Percentiles rank a stretch among this genome's conserved stretches.
Evolutionary conservation across 2,329 filamentous ascomycete genomes (phyloP).

Genomic region (Coniochaeta sp.): DNA sequence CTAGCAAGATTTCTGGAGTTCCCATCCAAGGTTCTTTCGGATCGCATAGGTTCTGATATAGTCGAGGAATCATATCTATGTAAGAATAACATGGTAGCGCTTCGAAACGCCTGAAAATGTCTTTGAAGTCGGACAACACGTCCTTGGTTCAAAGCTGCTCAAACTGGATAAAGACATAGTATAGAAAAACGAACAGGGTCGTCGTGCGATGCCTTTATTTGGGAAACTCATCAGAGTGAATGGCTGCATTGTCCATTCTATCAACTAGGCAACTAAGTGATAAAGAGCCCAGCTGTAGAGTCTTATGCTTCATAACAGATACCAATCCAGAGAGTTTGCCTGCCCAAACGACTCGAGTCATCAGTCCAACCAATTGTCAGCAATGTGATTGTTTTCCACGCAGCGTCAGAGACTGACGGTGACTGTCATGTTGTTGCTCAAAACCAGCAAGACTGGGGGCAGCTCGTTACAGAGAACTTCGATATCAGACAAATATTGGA

Average conservation of each 20-base stretch:
- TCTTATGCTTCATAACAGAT: neutral
- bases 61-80: neutral
- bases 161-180: neutral
- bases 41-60: neutral
- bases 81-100: neutral
- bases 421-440: slow-evolving; percentile 87
- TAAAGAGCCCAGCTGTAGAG: neutral
- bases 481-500: slow-evolving; percentile 69
- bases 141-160: neutral
- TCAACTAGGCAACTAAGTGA: neutral
- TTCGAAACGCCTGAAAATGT: neutral
- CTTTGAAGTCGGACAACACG: neutral
- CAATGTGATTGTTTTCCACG: slow-evolving; percentile 5
- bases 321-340: neutral
- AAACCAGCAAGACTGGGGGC: slow-evolving; percentile 69
- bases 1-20: neutral
- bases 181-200: neutral
- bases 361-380: neutral
- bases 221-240: neutral
- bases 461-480: slow-evolving; percentile 71
- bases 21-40: neutral
- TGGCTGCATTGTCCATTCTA: neutral
- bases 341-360: neutral
- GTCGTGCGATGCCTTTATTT: neutral
- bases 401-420: slow-evolving; percentile 58